Evolutionary conservation across 2,329 filamentous ascomycete species (phyloP).

Genomic region (Ascosphaera apis): DNA sequence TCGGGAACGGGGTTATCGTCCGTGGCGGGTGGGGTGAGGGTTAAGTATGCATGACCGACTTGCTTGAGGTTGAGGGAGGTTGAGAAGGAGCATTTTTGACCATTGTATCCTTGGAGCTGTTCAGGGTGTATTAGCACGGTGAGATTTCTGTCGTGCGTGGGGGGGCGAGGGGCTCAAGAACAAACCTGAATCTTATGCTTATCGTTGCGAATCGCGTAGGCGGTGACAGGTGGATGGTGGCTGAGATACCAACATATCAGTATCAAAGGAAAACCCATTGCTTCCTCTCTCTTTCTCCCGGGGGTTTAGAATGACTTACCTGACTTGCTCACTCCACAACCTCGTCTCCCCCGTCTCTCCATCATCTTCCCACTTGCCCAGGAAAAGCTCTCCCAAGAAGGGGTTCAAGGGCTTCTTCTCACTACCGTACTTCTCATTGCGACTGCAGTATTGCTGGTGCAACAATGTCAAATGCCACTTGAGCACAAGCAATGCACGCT

Average conservation of each 20-base stretch:
- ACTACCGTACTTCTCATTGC: conserved; percentile 61
- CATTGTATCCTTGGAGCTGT: conserved; percentile 60
- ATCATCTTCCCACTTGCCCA: conserved; percentile 71
- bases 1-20: conserved; percentile 18
- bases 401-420: conserved; percentile 98
- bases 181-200: conserved; percentile 47
- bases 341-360: conserved; percentile 48
- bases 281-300: background rate
- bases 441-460: conserved; percentile 57
- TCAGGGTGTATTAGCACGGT: background rate
- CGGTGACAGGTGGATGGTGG: conserved; percentile 86
- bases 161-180: conserved; percentile 1
- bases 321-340: conserved; percentile 84
- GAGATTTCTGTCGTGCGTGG: background rate
- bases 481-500: conserved; percentile 65
- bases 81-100: conserved; percentile 85
- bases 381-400: conserved; percentile 82
- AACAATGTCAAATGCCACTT: conserved; percentile 92
- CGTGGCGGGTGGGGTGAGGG: conserved; percentile 34
- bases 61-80: conserved; percentile 90
- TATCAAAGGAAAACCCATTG: conserved; percentile 1
- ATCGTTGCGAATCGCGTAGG: conserved; percentile 76
- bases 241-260: conserved; percentile 13
- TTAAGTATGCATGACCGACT: conserved; percentile 68
- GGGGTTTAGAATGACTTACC: conserved; percentile 18